phyloP scores from a whole-genome alignment of 495 filamentous ascomycete species.

The Penicillium herquei region DNA sequence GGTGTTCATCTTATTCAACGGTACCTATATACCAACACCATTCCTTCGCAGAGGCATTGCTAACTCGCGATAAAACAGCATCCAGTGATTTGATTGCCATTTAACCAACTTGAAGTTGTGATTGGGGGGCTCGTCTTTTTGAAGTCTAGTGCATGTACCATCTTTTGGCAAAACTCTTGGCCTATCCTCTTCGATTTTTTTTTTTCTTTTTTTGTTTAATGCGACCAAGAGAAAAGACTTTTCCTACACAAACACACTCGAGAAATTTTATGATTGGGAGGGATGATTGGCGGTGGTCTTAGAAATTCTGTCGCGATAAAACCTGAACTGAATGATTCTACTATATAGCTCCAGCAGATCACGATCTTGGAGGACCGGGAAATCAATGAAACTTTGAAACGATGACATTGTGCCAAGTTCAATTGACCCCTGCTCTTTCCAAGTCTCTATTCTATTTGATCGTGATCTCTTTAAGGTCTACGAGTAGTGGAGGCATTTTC shows the following conservation, averaged over 20 bases:
- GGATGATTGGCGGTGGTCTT: neutral
- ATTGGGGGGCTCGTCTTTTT: conserved; percentile 5
- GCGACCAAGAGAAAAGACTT: neutral
- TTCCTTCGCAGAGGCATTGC: neutral
- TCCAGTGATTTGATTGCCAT: conserved; percentile 24
- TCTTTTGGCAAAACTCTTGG: neutral
- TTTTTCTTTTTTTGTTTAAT: neutral
- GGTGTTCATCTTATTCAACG: conserved; percentile 95
- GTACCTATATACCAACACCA: conserved; percentile 50
- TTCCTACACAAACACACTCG: neutral
- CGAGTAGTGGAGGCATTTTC: too few species aligned
- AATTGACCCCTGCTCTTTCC: too few species aligned
- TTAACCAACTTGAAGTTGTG: neutral
- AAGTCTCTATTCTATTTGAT: too few species aligned
- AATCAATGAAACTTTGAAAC: too few species aligned
- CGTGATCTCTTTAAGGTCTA: too few species aligned
- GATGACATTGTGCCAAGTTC: too few species aligned
- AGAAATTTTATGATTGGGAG: neutral
- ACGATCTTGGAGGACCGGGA: too few species aligned
- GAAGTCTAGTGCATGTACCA: neutral
- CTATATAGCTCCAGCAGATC: too few species aligned
- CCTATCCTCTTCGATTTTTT: neutral
- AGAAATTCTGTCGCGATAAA: too few species aligned
- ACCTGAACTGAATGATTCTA: too few species aligned
- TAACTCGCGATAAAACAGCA: conserved; percentile 23